These are phyloP conservation scores for Datisca glomerata DNA, from an alignment of 306 rosid genomes.

Conservation along the genomic window DNA sequence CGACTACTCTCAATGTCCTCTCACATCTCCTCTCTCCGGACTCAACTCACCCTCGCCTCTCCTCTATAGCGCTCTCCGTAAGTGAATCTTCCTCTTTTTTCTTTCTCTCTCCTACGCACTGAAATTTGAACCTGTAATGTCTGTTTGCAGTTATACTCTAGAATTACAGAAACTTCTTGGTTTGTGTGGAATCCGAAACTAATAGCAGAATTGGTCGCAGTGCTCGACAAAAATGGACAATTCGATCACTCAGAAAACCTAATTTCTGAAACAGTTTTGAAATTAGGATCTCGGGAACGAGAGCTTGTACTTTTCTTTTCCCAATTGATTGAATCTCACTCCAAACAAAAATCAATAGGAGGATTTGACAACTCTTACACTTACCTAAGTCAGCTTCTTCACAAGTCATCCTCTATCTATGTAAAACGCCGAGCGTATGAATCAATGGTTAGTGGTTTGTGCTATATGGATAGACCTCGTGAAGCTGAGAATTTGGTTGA, in stretches of 20 bases:
- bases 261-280: conserved; percentile 34
- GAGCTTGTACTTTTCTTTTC: conserved; percentile 49
- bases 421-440: conserved; percentile 50
- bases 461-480: conserved; percentile 45
- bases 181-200: conserved; percentile 54
- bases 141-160: conserved; percentile 38
- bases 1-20: conserved; percentile 48
- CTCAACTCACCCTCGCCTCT: conserved; percentile 36
- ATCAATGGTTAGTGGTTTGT: conserved; percentile 51
- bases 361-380: conserved; percentile 41
- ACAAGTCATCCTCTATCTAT: conserved; percentile 33
- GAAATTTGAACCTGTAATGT: background rate
- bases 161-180: conserved; percentile 54
- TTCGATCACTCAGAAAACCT: conserved; percentile 24
- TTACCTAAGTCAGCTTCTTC: conserved; percentile 28
- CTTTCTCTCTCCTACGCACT: background rate
- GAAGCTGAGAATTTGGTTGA: conserved; percentile 50
- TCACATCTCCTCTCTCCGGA: conserved; percentile 55
- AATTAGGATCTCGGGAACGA: conserved; percentile 27
- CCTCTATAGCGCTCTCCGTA: conserved; percentile 47
- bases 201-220: conserved; percentile 48
- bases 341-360: conserved; percentile 32
- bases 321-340: conserved; percentile 47
- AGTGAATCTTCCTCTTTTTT: background rate
- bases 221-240: conserved; percentile 43